These are phyloP conservation scores for Erodium trifolium DNA, from an alignment of 441 rosid genomes.

Conservation along the genomic window DNA sequence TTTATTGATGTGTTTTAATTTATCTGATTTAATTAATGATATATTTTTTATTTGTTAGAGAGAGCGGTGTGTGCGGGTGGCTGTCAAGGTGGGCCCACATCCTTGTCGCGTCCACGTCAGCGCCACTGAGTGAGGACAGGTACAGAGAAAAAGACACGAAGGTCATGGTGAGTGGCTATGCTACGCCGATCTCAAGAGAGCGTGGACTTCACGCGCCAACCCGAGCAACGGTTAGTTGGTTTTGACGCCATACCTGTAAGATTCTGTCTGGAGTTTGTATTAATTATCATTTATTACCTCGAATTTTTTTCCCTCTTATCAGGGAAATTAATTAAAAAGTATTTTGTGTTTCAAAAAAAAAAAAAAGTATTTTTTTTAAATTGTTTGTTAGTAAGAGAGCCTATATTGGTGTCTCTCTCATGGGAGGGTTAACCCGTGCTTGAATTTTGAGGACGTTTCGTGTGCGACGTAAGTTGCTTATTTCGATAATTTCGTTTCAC, in stretches of 20 bases:
- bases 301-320: too few relatives aligned
- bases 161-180: neutral
- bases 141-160: neutral
- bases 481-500: too few relatives aligned
- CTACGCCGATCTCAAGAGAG: neutral
- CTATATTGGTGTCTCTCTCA: too few relatives aligned
- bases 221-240: neutral
- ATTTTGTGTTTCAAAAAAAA: too few relatives aligned
- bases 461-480: too few relatives aligned
- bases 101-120: slow-evolving; percentile 1
- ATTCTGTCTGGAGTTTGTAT: neutral
- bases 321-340: too few relatives aligned
- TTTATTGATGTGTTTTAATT: neutral
- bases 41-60: too few relatives aligned
- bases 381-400: too few relatives aligned
- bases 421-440: too few relatives aligned
- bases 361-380: too few relatives aligned
- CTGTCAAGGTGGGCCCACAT: slow-evolving; percentile 6
- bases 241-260: neutral
- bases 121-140: neutral
- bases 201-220: neutral
- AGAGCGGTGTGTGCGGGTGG: neutral
- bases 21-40: neutral
- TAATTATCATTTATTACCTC: too few relatives aligned
- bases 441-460: too few relatives aligned